These are phyloP conservation scores for Gryganskiella cystojenkinii DNA, from an alignment of 192 early-diverging fungal genomes.

Conservation along the genomic window DNA sequence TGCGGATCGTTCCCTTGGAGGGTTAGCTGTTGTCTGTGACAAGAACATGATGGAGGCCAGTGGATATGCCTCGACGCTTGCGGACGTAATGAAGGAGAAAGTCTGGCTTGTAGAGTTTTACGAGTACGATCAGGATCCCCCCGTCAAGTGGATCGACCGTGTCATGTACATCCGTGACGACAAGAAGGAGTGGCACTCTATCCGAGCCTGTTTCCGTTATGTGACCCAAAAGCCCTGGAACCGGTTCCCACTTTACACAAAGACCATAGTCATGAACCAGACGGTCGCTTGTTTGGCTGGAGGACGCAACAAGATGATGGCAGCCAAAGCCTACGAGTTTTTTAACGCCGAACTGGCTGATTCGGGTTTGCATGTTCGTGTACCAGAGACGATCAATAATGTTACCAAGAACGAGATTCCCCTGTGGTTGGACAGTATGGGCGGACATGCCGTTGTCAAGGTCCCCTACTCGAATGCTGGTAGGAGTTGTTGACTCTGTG, in stretches of 20 bases:
- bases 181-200: conserved; percentile 80
- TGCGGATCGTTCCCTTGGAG: conserved; percentile 73
- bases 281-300: conserved; percentile 88
- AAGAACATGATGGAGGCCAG: conserved; percentile 91
- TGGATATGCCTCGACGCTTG: conserved; percentile 85
- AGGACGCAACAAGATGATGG: conserved; percentile 93
- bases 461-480: conserved; percentile 91
- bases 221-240: conserved; percentile 93
- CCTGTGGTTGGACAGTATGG: conserved; percentile 85
- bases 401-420: conserved; percentile 85
- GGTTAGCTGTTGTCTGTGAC: conserved; percentile 84
- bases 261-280: conserved; percentile 84
- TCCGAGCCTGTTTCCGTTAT: conserved; percentile 90
- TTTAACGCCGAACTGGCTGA: conserved; percentile 82
- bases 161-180: conserved; percentile 77
- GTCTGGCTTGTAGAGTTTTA: conserved; percentile 86
- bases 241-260: conserved; percentile 80
- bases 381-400: conserved; percentile 90
- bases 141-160: conserved; percentile 80
- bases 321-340: conserved; percentile 87
- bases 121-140: conserved; percentile 76
- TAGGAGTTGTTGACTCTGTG: conserved; percentile 12
- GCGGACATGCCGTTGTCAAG: conserved; percentile 86
- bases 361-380: conserved; percentile 73
- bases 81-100: conserved; percentile 78